Conservation (phyloP, 179 eudicot species). For the Heliamphora pulchella region DNA sequence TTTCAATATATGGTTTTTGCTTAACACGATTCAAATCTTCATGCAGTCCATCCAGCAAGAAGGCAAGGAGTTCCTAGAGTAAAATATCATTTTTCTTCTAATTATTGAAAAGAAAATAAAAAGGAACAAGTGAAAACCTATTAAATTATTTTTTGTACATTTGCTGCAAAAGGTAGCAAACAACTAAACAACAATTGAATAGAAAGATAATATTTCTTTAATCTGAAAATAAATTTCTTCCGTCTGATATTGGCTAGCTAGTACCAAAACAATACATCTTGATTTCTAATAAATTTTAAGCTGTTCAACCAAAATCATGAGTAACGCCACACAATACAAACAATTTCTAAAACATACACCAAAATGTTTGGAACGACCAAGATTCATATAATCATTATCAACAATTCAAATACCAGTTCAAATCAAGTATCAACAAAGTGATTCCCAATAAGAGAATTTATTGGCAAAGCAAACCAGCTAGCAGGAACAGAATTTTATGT, state of each 20-base stretch:
- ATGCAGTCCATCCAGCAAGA: slow-evolving; percentile 94
- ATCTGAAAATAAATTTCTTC: background rate
- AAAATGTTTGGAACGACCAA: background rate
- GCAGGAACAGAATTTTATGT: background rate
- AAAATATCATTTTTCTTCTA: slow-evolving; percentile 13
- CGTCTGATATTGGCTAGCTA: background rate
- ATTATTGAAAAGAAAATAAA: background rate
- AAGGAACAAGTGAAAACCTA: background rate
- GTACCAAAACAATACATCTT: background rate
- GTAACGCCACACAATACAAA: background rate
- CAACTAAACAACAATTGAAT: background rate
- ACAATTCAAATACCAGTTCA: background rate
- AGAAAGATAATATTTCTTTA: too few species aligned
- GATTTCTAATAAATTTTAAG: background rate
- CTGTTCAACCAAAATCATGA: background rate
- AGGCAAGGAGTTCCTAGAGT: slow-evolving; percentile 92
- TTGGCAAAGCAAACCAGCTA: background rate
- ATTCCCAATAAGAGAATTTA: background rate
- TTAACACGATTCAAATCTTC: slow-evolving; percentile 97
- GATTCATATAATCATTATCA: background rate
- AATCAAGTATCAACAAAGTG: background rate
- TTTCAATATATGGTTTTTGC: slow-evolving; percentile 86
- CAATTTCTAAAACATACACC: background rate
- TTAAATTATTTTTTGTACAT: background rate
- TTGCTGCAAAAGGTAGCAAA: background rate